Conservation (phyloP, 1,139 yeast genomes). For the Hyphopichia fennica region DNA sequence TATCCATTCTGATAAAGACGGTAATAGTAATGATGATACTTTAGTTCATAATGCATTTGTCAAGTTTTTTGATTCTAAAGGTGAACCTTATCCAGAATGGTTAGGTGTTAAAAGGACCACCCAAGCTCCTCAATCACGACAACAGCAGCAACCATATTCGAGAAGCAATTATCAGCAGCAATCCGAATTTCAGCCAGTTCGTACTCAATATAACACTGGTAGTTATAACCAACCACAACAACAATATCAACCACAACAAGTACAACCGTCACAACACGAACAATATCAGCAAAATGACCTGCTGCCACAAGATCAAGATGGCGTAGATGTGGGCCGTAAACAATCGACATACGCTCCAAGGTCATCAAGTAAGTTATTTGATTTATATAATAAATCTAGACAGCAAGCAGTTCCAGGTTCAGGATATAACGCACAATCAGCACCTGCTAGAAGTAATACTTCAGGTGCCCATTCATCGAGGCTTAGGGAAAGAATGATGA, state of each 20-base stretch:
- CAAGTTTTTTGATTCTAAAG: slow-evolving; percentile 33
- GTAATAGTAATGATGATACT: slow-evolving; percentile 38
- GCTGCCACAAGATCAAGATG: slow-evolving; percentile 7
- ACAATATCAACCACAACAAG: slow-evolving; percentile 8
- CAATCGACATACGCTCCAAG: slow-evolving; percentile 28
- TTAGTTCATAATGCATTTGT: slow-evolving; percentile 48
- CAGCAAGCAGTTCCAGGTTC: slow-evolving; percentile 41
- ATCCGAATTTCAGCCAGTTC: slow-evolving; percentile 28
- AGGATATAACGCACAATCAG: slow-evolving; percentile 27
- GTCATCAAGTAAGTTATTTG: slow-evolving; percentile 39
- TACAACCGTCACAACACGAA: slow-evolving; percentile 8
- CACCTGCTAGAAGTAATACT: slow-evolving; percentile 28
- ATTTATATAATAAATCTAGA: slow-evolving; percentile 44
- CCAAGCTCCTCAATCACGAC: slow-evolving; percentile 1
- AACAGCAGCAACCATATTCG: slow-evolving; percentile 6
- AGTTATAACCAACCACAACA: slow-evolving; percentile 6
- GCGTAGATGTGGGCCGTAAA: slow-evolving; percentile 4
- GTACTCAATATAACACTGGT: slow-evolving; percentile 3
- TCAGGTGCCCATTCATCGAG: slow-evolving; percentile 28
- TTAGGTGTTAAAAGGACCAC: slow-evolving; percentile 29
- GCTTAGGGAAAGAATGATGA: slow-evolving; percentile 39
- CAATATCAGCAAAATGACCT: slow-evolving; percentile 6
- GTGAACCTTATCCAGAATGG: slow-evolving; percentile 47
- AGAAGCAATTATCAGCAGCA: slow-evolving; percentile 4
- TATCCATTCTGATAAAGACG: slow-evolving; percentile 38